Evolutionary conservation across 345 rosid species (phyloP).

Genomic region (Eucalyptus cloeziana): DNA sequence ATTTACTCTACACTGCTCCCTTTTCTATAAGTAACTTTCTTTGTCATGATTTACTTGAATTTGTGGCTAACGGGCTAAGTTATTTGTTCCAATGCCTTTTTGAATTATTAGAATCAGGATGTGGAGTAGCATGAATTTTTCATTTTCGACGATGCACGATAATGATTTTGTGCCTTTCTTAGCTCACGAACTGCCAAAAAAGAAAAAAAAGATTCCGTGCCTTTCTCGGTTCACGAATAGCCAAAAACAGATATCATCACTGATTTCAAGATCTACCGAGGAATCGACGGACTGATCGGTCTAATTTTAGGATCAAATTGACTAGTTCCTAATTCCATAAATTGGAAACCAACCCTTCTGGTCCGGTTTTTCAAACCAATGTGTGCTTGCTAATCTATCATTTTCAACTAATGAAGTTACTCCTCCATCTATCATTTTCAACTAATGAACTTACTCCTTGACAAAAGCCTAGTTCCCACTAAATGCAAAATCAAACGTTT

Average conservation of each 20-base stretch:
- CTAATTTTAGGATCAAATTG: not conserved
- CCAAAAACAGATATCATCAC: fast-evolving
- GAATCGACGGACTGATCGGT: fast-evolving
- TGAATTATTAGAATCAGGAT: not conserved
- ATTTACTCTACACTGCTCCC: not conserved
- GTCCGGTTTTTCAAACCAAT: not conserved
- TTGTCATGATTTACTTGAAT: not conserved
- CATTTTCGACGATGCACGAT: not conserved
- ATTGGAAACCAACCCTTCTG: not conserved
- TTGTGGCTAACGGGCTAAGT: not conserved
- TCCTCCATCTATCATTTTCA: not conserved
- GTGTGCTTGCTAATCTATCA: not conserved
- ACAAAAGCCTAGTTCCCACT: not conserved
- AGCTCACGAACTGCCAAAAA: not conserved
- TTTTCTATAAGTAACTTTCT: not conserved
- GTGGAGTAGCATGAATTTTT: not conserved
- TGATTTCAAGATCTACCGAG: fast-evolving
- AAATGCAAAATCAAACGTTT: not conserved
- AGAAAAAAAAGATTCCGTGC: fast-evolving
- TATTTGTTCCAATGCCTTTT: not conserved
- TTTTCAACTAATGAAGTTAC: not conserved
- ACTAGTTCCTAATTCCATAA: not conserved
- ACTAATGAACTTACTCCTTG: not conserved
- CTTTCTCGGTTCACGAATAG: not conserved
- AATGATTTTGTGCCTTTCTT: not conserved